These are phyloP conservation scores for Trypanosoma rangeli DNA, from an alignment of 208 protist genomes.

Conservation along the genomic window DNA sequence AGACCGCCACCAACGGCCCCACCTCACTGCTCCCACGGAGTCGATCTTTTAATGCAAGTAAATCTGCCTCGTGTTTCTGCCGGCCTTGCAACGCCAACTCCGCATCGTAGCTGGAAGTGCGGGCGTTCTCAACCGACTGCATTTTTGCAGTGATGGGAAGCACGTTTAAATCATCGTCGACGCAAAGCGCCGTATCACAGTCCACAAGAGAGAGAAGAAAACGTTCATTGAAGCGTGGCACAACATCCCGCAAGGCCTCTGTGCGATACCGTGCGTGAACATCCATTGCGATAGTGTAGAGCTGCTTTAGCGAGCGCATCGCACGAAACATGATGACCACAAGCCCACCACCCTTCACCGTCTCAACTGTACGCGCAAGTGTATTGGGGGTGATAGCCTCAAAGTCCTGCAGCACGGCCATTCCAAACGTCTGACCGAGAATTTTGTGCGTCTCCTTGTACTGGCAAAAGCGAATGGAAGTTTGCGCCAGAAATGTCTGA, in stretches of 20 bases:
- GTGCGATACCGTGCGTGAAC: constrained; percentile 95
- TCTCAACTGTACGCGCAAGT: constrained; percentile 99
- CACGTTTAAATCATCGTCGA: constrained; percentile 99
- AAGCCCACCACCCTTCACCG: constrained; percentile 99
- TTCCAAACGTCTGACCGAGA: constrained; percentile 99
- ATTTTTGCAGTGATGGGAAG: constrained; percentile 95
- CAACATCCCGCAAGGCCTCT: constrained; percentile 87
- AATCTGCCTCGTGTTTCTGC: constrained; percentile 83
- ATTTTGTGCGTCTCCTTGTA: constrained; percentile 99
- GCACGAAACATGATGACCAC: constrained; percentile 97
- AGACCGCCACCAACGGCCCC: constrained; percentile 91
- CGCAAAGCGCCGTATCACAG: constrained; percentile 94
- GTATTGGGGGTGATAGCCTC: constrained; percentile 99
- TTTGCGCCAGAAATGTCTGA: constrained; percentile 98
- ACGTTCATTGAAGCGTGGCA: constrained; percentile 98
- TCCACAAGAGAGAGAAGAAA: constrained; percentile 98
- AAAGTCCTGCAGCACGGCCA: constrained; percentile 99
- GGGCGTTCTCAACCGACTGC: constrained; percentile 45
- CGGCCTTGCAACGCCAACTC: constrained; percentile 70
- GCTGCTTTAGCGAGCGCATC: constrained; percentile 96
- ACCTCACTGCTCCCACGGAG: constrained; percentile 76
- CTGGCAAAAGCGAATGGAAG: constrained; percentile 98
- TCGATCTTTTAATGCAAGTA: constrained; percentile 75
- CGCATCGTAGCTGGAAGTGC: constrained; percentile 44
- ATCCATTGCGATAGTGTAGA: constrained; percentile 99